Evolutionary conservation across 2,329 filamentous ascomycete species (phyloP).

Genomic region (Xylaria sp.): DNA sequence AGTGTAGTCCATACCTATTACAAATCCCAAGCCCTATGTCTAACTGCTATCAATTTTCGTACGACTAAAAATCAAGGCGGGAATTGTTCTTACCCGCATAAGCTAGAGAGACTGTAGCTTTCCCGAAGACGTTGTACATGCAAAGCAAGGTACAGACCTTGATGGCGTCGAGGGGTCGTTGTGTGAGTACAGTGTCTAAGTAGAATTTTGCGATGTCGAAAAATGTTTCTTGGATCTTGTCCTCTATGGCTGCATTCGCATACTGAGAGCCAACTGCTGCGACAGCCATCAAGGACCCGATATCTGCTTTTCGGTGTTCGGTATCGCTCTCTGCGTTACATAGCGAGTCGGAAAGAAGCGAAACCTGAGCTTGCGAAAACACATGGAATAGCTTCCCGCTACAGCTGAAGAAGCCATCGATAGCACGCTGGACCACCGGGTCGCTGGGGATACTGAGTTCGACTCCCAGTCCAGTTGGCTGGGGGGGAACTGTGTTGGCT

Average conservation of each 20-base stretch:
- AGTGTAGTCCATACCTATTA: no score
- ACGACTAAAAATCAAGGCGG: not conserved
- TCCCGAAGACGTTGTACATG: conserved; percentile 3
- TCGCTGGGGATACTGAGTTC: not conserved
- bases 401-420: not conserved
- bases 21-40: conserved; percentile 4
- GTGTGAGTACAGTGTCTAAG: not conserved
- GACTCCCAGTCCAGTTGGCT: not conserved
- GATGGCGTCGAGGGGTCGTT: not conserved
- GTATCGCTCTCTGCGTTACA: not conserved
- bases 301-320: not conserved
- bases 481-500: not conserved
- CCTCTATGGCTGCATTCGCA: not conserved
- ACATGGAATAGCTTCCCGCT: conserved; percentile 8
- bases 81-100: not conserved
- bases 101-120: conserved; percentile 3
- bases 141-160: not conserved
- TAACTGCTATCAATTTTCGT: not conserved
- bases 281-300: not conserved
- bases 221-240: not conserved
- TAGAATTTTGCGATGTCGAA: not conserved
- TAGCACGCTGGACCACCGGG: not conserved
- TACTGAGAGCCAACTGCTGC: conserved; percentile 10
- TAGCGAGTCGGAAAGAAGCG: not conserved
- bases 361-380: not conserved